phyloP scores from a whole-genome alignment of 2,329 filamentous ascomycete species.

The Fonsecaea pedrosoi region DNA sequence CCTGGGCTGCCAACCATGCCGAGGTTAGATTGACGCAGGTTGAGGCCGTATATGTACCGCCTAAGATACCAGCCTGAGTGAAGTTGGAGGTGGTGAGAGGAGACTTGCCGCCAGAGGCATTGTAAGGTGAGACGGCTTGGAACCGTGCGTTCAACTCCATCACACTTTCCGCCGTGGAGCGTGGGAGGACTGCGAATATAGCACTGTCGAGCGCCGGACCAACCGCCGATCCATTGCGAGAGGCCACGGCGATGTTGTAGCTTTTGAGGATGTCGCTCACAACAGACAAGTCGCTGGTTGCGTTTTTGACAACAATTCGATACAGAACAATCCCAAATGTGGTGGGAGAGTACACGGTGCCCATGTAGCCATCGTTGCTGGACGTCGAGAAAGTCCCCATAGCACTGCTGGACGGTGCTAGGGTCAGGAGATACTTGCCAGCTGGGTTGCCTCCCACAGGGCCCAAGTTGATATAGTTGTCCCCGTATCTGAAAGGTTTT shows the following conservation, averaged over 20 bases:
- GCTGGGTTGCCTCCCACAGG: not conserved
- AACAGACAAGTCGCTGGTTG: not conserved
- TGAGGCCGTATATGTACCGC: not conserved
- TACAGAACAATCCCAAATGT: not conserved
- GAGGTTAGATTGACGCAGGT: not conserved
- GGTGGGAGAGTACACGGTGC: not conserved
- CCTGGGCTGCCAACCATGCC: not conserved
- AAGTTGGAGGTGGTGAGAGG: not conserved
- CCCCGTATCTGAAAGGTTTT: not conserved
- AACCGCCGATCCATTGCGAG: not conserved
- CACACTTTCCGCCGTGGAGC: not conserved
- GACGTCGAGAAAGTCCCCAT: slow-evolving; percentile 2
- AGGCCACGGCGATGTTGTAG: not conserved
- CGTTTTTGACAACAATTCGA: not conserved
- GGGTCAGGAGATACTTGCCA: not conserved
- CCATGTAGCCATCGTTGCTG: not conserved
- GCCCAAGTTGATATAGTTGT: not conserved
- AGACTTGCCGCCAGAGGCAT: not conserved
- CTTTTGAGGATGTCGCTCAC: not conserved
- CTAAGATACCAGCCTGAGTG: not conserved
- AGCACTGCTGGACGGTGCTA: not conserved
- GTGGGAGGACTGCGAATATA: not conserved
- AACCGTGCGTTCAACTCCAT: slow-evolving; percentile 1
- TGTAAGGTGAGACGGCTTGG: not conserved
- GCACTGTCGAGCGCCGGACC: not conserved